Evolutionary conservation across 306 rosid genomes (phyloP), one percentile per base, ranked within the genome.

Genomic region (Sesbania bispinosa): DNA sequence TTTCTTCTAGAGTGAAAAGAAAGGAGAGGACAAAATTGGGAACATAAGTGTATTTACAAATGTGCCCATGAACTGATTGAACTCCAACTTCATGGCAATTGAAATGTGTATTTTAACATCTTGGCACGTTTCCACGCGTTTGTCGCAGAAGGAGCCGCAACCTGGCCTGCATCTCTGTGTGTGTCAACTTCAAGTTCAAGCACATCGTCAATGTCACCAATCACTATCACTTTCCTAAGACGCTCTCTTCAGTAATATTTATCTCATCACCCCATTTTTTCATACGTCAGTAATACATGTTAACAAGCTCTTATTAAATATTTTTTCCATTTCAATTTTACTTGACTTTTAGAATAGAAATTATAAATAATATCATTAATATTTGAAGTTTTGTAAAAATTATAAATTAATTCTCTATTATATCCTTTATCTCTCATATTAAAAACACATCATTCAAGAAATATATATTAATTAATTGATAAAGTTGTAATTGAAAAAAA

Each of bases 101-200:
- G 29, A 21, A 10, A 27, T 11, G 43, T 11, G 26, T 26, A 6
- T 68, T 59, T 32, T 52, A n/a, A 71, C 79, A 64, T 74, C 71
- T 65, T 57, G 2, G 21, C 54, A 71, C 78, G 67, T 58, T 67
- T 67, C 61, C 43, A 78, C 78, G 80, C 67, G 80, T 69, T 78
- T 74, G 67, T 32, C 21, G 46, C 45, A 50, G 51, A 32, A 38
- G 20, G 57, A 47, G 33, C 21, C 6, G 52, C 72, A 16, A 55
- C 62, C 19, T 27, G 36, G 20, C 18, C 61, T 54, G 62, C 36
- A 27, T 18, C 18, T 30, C 7, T 38, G 32, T 55, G 47, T 16
- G 11, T 15, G 81, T 69, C 66, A 51, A 51, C 51, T 38, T 68
- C 76, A 50, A 38, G 9, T 38, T 68, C 76, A 50, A 38, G 9